Conservation (phyloP, 192 early-diverging fungal genomes). For the Linnemannia zychae region DNA sequence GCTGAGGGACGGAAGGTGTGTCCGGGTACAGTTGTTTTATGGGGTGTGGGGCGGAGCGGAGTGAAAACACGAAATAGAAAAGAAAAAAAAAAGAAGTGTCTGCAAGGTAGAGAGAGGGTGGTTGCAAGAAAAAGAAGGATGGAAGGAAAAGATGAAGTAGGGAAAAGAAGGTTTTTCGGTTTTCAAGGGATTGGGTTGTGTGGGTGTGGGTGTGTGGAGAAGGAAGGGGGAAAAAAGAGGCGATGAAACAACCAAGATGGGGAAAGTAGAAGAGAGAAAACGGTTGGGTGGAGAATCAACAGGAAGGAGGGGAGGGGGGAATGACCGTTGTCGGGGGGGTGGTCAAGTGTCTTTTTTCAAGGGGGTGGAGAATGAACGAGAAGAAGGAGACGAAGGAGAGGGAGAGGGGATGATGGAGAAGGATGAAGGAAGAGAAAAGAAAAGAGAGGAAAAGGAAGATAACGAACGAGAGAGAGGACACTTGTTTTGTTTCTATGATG, state of each 20-base stretch:
- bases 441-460: slow-evolving; percentile 1
- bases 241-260: not conserved
- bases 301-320: not conserved
- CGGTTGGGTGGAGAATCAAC: not conserved
- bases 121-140: not conserved
- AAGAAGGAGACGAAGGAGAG: not conserved
- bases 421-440: not conserved
- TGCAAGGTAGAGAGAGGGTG: not conserved
- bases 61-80: slow-evolving; percentile 2
- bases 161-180: not conserved
- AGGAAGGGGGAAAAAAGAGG: not conserved
- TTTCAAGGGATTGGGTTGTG: not conserved
- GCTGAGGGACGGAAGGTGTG: not conserved
- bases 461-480: no score
- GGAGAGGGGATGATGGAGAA: not conserved
- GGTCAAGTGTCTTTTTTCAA: not conserved
- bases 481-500: not conserved
- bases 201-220: no score
- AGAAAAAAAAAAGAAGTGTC: not conserved
- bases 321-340: not conserved
- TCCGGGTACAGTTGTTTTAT: not conserved
- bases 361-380: not conserved
- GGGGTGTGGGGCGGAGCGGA: slow-evolving; percentile 9
- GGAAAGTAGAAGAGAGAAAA: slow-evolving; percentile 3
- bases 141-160: not conserved